Percentiles rank a stretch among this genome's conserved stretches.
Evolutionary conservation across 2,329 filamentous ascomycete genomes (phyloP).

Genomic region (Colletotrichum magnum): DNA sequence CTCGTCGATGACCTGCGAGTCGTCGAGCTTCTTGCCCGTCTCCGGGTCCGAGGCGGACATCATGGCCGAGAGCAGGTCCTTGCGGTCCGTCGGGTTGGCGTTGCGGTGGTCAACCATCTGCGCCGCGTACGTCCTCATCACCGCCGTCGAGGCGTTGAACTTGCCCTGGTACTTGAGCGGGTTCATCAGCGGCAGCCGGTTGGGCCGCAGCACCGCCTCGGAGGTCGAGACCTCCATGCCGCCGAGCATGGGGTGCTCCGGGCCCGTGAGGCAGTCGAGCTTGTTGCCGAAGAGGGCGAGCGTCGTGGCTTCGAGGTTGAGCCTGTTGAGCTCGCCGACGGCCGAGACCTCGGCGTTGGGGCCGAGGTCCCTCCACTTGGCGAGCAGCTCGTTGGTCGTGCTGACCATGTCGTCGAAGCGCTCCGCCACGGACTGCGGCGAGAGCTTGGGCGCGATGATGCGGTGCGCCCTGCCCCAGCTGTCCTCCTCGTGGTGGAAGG

Average conservation of each 20-base stretch:
- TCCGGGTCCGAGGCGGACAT: conserved; percentile 72
- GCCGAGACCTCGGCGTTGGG: conserved; percentile 57
- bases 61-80: conserved; percentile 73
- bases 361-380: conserved; percentile 61
- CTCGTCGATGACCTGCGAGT: conserved; percentile 76
- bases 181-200: conserved; percentile 65
- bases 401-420: conserved; percentile 64
- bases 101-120: conserved; percentile 71
- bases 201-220: conserved; percentile 69
- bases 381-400: conserved; percentile 63
- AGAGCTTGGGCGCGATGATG: conserved; percentile 64
- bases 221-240: conserved; percentile 69
- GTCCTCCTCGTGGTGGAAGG: conserved; percentile 60
- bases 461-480: conserved; percentile 67
- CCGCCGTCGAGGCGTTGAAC: conserved; percentile 66
- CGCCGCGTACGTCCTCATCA: conserved; percentile 68
- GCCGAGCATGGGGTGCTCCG: conserved; percentile 62
- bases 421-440: conserved; percentile 49
- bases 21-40: conserved; percentile 69
- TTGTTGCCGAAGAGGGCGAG: conserved; percentile 66
- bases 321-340: conserved; percentile 64
- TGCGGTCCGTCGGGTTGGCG: conserved; percentile 66
- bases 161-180: conserved; percentile 66
- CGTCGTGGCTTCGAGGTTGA: conserved; percentile 67
- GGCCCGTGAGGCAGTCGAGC: conserved; percentile 61